These are phyloP conservation scores for Vitis labrusca DNA, from an alignment of 164 flowering plant species.

Conservation along the genomic window DNA sequence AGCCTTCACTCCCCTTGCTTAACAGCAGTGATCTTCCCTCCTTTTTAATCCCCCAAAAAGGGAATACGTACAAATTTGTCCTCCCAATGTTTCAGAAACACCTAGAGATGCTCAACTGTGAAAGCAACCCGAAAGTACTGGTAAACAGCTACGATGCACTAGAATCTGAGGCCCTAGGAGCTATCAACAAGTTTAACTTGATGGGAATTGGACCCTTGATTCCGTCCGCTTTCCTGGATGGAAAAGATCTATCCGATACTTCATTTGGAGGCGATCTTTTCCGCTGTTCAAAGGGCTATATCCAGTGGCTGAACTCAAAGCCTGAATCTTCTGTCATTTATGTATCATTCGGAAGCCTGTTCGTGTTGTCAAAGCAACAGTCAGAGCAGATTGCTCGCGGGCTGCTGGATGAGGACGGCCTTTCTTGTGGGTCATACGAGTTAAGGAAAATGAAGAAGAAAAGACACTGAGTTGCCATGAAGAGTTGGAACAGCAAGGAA, in stretches of 20 bases:
- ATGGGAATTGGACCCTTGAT: constrained; percentile 49
- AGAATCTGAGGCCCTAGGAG: constrained; percentile 33
- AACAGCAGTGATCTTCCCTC: constrained; percentile 2
- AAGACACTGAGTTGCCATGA: constrained; percentile 4
- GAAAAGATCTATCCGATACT: constrained; percentile 21
- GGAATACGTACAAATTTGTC: neutral
- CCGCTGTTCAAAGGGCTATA: constrained; percentile 12
- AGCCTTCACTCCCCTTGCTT: neutral
- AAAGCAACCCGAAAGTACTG: constrained; percentile 24
- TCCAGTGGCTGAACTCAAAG: constrained; percentile 44
- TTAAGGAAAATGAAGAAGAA: neutral
- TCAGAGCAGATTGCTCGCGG: constrained; percentile 37
- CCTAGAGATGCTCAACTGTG: constrained; percentile 8
- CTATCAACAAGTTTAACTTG: constrained; percentile 22
- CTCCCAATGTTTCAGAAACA: constrained; percentile 7
- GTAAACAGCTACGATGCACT: constrained; percentile 42
- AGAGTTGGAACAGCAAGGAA: constrained; percentile 26
- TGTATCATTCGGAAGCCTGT: constrained; percentile 44
- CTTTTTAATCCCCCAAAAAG: neutral
- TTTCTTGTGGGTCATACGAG: constrained; percentile 47
- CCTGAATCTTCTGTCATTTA: constrained; percentile 37
- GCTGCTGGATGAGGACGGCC: constrained; percentile 24
- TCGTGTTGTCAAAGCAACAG: constrained; percentile 22
- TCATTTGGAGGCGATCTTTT: constrained; percentile 35
- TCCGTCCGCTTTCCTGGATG: constrained; percentile 39